Conservation (phyloP, 2,329 filamentous ascomycete species). For the Salinomyces thailandicus region DNA sequence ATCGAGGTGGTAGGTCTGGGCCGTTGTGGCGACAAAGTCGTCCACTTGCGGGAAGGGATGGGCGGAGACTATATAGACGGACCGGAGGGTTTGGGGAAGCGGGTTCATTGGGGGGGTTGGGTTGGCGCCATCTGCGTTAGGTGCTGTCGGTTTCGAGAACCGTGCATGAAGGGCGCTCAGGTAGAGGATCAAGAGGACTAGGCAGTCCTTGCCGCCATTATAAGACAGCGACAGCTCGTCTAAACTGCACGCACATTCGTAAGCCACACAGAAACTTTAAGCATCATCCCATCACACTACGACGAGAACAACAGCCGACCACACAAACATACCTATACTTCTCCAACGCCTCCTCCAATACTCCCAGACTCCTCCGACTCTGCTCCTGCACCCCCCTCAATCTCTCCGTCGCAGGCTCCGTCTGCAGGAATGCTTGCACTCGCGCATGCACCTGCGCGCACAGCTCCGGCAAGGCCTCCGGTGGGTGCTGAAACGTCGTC, state of each 20-base stretch:
- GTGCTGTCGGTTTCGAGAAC: conserved; percentile 6
- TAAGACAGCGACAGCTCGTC: conserved; percentile 81
- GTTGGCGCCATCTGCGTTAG: background rate
- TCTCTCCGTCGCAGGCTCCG: conserved; percentile 45
- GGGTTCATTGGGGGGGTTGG: conserved; percentile 6
- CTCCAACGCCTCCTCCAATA: conserved; percentile 65
- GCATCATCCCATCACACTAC: background rate
- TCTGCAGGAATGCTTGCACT: conserved; percentile 55
- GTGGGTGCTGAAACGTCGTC: conserved; percentile 7
- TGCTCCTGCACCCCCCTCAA: conserved; percentile 61
- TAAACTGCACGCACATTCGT: conserved; percentile 46
- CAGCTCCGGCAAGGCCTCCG: conserved; percentile 27
- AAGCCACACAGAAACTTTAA: too few species aligned
- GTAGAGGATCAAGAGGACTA: conserved; percentile 81
- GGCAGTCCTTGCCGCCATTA: conserved; percentile 96
- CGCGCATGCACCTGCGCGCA: conserved; percentile 46
- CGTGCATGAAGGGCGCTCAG: conserved; percentile 51
- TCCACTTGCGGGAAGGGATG: conserved; percentile 83
- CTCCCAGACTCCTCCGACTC: conserved; percentile 58
- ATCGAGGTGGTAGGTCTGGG: conserved; percentile 60
- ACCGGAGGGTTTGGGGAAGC: conserved; percentile 50
- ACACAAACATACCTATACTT: conserved; percentile 54
- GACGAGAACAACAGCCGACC: background rate
- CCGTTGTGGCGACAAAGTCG: conserved; percentile 62
- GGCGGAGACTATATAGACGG: conserved; percentile 78